Percentiles rank a stretch among this genome's conserved stretches.
phyloP scores from a whole-genome alignment of 768 basidiomycete genomes.

The Coprinopsis sp. region DNA sequence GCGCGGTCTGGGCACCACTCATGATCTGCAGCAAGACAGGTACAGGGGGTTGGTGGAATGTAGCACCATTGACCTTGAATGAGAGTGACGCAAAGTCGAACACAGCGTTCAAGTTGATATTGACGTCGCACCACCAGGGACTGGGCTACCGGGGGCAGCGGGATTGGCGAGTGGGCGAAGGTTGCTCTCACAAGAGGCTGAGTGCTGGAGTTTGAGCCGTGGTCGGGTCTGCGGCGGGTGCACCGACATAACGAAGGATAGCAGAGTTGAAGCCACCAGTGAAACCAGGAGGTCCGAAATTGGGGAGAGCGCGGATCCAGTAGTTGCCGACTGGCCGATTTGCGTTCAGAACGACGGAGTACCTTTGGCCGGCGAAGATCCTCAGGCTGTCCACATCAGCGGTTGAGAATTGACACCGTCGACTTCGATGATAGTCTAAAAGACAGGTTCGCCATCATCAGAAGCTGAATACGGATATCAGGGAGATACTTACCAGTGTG shows the following conservation, averaged over 20 bases:
- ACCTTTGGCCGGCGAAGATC: conserved; percentile 39
- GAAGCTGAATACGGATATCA: no score
- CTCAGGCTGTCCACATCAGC: conserved; percentile 33
- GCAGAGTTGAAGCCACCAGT: conserved; percentile 46
- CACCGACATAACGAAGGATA: conserved; percentile 47
- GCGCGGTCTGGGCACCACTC: conserved; percentile 22
- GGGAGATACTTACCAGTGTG: conserved; percentile 23
- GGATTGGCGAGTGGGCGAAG: conserved; percentile 29
- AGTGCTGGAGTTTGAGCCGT: conserved; percentile 22
- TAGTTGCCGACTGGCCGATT: conserved; percentile 37
- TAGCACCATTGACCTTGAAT: conserved; percentile 31
- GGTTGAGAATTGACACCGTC: conserved; percentile 38
- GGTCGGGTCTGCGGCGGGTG: conserved; percentile 33
- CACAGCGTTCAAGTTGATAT: conserved; percentile 27
- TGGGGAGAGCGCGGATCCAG: conserved; percentile 38
- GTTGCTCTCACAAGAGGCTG: conserved; percentile 33
- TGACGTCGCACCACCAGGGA: conserved; percentile 36
- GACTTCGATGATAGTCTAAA: conserved; percentile 34
- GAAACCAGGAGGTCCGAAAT: conserved; percentile 19
- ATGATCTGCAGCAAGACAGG: conserved; percentile 36
- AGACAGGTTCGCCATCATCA: not conserved
- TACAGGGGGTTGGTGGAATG: conserved; percentile 29
- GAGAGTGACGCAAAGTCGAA: conserved; percentile 18
- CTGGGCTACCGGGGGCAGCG: conserved; percentile 32
- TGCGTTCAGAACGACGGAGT: conserved; percentile 39